Base-by-base conservation (phyloP, 2,329 filamentous ascomycete species). In the Pyrenochaeta sp. region DNA sequence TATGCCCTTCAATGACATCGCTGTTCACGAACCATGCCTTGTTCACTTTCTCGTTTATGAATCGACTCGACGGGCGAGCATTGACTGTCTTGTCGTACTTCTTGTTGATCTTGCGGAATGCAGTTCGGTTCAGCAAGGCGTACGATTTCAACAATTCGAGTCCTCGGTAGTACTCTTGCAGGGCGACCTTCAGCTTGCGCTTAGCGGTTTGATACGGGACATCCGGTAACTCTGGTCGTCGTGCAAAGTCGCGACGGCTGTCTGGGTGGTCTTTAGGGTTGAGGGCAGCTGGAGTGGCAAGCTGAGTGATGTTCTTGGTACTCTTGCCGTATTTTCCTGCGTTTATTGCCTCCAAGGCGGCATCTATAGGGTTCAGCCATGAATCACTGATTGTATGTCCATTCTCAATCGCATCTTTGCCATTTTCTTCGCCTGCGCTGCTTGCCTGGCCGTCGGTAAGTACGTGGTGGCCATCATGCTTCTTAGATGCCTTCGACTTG, bases 71-170 rank as follows among this genome's bases (percentile, higher is more conserved):
- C 0, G 90, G 90, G 8, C 87, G 82, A 27, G 90, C 87, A 58
- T 91, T 84, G 43, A 91, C 84, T 2, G 88, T 84, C 74, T 97
- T 99, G 78, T 97, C 92, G 68, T 95, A 97, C 72, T 99, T 99
- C 72, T 99, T 99, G 74, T 96, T 96, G 66, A 99, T 90, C 71
- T 99, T 99, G 21, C 92, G 86, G 65, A 97, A 97, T 0, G 91
- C 94, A 0, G 90, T 96, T 35, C 90, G 83, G 69, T 99, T 99
- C 10, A 96, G 78, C 15, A 96, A 75, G 1, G 91, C 87, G 61
- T 96, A 99, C 0, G 90, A 89, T 73, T 96, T 97, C 46, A 99
- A 80, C 31, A 97, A 77, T 67, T 99, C 94, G 10, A 99, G 79
- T 1, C 89, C 88, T 14, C 93, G 87, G 68, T 99, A 97, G 68